A percentile compares a stretch with the other conserved stretches of the same genome.
Conservation (phyloP, 2,329 filamentous ascomycete genomes). For the Pseudocercospora crystallina region DNA sequence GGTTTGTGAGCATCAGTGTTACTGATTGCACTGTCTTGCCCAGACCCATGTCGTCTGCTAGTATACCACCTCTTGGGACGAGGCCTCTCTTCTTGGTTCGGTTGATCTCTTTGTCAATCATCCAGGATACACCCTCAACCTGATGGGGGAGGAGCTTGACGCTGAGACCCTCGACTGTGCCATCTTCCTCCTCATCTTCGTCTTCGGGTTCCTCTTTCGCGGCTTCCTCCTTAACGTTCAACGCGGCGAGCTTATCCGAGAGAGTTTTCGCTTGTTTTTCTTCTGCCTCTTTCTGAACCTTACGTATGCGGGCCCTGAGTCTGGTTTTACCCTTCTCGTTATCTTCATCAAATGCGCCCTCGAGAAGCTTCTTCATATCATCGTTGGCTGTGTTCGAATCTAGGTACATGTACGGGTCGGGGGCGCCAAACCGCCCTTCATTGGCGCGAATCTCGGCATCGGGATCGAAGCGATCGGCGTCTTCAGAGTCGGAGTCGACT, state of each 20-base stretch:
- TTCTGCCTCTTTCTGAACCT: constrained; percentile 32
- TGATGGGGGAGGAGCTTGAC: constrained; percentile 92
- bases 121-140: constrained; percentile 90
- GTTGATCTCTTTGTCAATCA: constrained; percentile 88
- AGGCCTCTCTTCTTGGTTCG: constrained; percentile 75
- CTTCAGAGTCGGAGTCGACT: constrained; percentile 31
- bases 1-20: constrained; percentile 80
- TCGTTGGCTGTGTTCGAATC: constrained; percentile 71
- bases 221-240: constrained; percentile 48
- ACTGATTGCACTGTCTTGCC: constrained; percentile 96
- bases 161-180: constrained; percentile 73
- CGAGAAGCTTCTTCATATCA: constrained; percentile 78
- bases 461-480: constrained; percentile 48
- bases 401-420: constrained; percentile 61
- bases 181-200: constrained; percentile 56
- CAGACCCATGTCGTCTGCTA: constrained; percentile 95
- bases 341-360: constrained; percentile 76
- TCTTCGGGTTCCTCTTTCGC: constrained; percentile 44
- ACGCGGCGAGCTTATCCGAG: constrained; percentile 45
- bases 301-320: constrained; percentile 47
- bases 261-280: constrained; percentile 40
- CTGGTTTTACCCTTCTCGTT: constrained; percentile 54
- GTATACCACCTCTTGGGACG: constrained; percentile 86
- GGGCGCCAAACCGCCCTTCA: constrained; percentile 51
- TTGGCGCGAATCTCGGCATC: constrained; percentile 48